These are phyloP conservation scores for Backusella westeae DNA, from an alignment of 192 early-diverging fungal genomes.

Conservation along the genomic window DNA sequence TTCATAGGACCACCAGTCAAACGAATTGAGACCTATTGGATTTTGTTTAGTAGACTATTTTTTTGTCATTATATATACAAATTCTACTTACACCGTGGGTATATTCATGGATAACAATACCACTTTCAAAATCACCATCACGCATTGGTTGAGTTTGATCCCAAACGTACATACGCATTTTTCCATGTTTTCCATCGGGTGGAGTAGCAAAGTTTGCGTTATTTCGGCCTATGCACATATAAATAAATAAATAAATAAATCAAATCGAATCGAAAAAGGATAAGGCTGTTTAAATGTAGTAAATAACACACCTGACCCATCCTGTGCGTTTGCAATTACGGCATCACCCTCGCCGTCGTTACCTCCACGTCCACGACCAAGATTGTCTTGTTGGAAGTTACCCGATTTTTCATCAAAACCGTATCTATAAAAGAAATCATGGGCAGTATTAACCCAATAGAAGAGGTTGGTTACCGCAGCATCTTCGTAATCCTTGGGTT, in stretches of 20 bases:
- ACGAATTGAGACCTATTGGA: constrained; percentile 62
- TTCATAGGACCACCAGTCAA: constrained; percentile 92
- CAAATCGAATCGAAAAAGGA: neutral
- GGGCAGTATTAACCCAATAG: constrained; percentile 90
- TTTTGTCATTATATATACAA: neutral
- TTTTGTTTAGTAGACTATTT: neutral
- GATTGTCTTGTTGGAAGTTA: constrained; percentile 93
- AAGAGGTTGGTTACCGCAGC: constrained; percentile 85
- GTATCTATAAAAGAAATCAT: constrained; percentile 87
- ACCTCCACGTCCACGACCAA: constrained; percentile 54
- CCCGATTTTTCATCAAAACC: constrained; percentile 90
- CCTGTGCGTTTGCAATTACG: constrained; percentile 92
- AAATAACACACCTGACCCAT: constrained; percentile 70
- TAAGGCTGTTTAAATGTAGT: neutral
- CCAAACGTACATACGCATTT: constrained; percentile 98
- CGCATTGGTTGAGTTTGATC: constrained; percentile 65
- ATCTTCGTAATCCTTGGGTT: constrained; percentile 74
- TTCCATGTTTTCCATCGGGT: constrained; percentile 84
- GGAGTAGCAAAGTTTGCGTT: constrained; percentile 98
- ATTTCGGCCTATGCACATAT: constrained; percentile 38
- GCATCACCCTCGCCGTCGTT: constrained; percentile 55
- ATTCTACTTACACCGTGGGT: constrained; percentile 67
- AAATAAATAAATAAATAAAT: neutral
- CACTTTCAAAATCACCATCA: constrained; percentile 89
- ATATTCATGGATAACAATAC: constrained; percentile 94